Base-by-base conservation (phyloP, 495 filamentous ascomycete genomes). In the Cercophora sp. region DNA sequence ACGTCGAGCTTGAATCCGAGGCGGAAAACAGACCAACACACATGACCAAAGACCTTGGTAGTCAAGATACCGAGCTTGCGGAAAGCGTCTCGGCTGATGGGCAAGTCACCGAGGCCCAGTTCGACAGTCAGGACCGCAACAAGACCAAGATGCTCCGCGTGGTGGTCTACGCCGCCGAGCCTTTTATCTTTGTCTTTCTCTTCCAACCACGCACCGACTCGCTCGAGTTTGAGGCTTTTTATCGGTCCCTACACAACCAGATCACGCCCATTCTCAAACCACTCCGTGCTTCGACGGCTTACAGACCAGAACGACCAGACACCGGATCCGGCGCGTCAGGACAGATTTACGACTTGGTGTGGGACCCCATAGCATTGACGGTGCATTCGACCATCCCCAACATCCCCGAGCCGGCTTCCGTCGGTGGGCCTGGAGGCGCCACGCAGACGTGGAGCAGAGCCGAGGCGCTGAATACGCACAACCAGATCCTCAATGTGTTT, bases 391-490 rank as follows among this genome's bases (percentile, higher is more conserved):
- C 85, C 3, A 85, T 98, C 42, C 93, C 92, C 23, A 95, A 91
- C 60, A 96, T 98, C 52, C 93, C 92, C 4, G 79, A 84, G 18
- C 82, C 85, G 0, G 60, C 57, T 11, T 1, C 43, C 22, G 1
- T 44, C 22, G 4, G 25, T 10, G 11, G 57, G 8, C 29, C 27
- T 3, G 15, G 36, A 26, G 4, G 26, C 29, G 8, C 35, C 18
- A 1, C 37, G 16, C 0, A 32, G 2, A 58, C 67, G 4, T 92
- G 86, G 89, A 85, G 80, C n/a, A 81, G 93, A 5, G 71, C 86
- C 19, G 93, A 98, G 61, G 90, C 89, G n/a, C 75, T 98, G 52
- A 91, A 87, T 63, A 89, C 94, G 1, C 90, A 97, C 66, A 84
- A 80, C 43, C 85, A 94, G 55, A 84, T 97, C 26, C 71, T 98